Percentiles rank a stretch among this genome's conserved stretches.
phyloP scores from a whole-genome alignment of 1,139 yeast genomes.

The Saccharomyces hybrid region DNA sequence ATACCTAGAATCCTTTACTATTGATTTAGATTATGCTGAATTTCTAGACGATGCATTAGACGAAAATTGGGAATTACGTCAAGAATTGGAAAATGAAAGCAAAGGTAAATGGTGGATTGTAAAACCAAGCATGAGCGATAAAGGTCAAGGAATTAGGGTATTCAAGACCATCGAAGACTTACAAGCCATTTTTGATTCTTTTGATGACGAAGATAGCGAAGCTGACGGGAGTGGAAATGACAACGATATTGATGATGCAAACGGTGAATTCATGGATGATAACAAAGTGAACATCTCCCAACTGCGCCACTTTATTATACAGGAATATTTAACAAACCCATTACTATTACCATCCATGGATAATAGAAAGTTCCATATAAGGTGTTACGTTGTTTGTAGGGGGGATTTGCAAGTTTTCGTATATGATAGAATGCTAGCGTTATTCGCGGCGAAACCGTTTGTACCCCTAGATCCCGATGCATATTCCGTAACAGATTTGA shows the following conservation, averaged over 20 bases:
- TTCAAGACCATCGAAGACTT: constrained; percentile 72
- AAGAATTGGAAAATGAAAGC: constrained; percentile 55
- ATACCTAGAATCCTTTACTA: constrained; percentile 66
- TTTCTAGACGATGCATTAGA: constrained; percentile 89
- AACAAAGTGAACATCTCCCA: constrained; percentile 70
- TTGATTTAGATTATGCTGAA: constrained; percentile 95
- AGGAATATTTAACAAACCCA: constrained; percentile 65
- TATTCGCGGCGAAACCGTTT: constrained; percentile 63
- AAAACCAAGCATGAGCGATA: constrained; percentile 95
- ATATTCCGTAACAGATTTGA: constrained; percentile 31
- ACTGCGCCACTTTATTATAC: constrained; percentile 83
- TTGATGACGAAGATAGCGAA: constrained; percentile 59
- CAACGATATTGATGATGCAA: constrained; percentile 32
- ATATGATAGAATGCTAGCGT: constrained; percentile 66
- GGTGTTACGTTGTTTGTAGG: constrained; percentile 70
- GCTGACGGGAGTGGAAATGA: constrained; percentile 46
- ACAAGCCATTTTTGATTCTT: constrained; percentile 74
- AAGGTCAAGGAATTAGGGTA: constrained; percentile 89
- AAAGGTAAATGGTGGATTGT: constrained; percentile 74
- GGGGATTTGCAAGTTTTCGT: constrained; percentile 76
- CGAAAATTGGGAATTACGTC: constrained; percentile 81
- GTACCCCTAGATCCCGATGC: constrained; percentile 32
- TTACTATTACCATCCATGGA: constrained; percentile 53
- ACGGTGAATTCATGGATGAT: constrained; percentile 33
- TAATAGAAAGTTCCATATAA: constrained; percentile 77